Evolutionary conservation across 768 basidiomycete genomes (phyloP).

Genomic region (Rhodotorula taiwanensis): DNA sequence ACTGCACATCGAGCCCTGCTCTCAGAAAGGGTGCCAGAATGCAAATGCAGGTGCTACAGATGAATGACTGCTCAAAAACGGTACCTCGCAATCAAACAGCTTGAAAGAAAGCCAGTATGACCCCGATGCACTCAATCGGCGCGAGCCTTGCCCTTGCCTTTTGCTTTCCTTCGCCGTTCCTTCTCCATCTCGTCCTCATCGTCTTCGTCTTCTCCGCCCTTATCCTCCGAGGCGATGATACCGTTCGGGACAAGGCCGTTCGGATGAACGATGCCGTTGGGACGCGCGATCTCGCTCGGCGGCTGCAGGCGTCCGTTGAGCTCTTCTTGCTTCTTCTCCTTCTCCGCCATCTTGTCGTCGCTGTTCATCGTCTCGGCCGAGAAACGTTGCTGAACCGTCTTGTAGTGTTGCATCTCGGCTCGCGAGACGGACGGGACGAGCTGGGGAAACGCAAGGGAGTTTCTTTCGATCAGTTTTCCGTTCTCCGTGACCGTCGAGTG

Average conservation of each 20-base stretch:
- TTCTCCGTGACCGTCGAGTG: not conserved
- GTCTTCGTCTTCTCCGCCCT: not conserved
- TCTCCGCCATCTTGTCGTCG: constrained; percentile 25
- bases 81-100: too few species aligned
- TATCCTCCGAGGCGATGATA: not conserved
- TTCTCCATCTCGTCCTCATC: not conserved
- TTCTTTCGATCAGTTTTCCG: not conserved
- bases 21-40: not conserved
- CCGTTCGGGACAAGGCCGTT: constrained; percentile 2
- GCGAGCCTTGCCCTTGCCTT: constrained; percentile 16
- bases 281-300: not conserved
- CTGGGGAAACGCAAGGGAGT: not conserved
- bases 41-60: too few species aligned
- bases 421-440: constrained; percentile 76
- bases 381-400: constrained; percentile 62
- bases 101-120: too few species aligned
- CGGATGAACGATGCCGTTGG: not conserved
- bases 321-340: constrained; percentile 1
- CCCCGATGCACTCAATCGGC: not conserved
- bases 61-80: too few species aligned
- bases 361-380: constrained; percentile 46
- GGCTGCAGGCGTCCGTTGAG: not conserved
- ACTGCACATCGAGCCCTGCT: too few species aligned
- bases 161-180: not conserved
- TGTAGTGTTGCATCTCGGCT: constrained; percentile 79